These are phyloP conservation scores for Rubia yunnanensis DNA, from an alignment of 257 asterid genomes.

Conservation along the genomic window DNA sequence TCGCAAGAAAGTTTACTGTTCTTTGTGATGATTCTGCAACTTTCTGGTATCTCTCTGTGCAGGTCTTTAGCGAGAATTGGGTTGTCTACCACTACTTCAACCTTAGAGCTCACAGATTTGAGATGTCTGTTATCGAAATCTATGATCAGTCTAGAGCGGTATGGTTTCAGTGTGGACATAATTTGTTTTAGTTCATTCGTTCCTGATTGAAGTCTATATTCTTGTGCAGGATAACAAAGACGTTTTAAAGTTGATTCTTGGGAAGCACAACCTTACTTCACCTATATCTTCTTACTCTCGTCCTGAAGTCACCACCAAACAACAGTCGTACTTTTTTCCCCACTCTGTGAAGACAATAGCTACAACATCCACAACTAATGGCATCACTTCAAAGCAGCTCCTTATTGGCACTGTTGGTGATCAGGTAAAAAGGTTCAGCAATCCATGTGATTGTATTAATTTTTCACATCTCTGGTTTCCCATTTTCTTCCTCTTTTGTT, in stretches of 20 bases:
- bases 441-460: conserved; percentile 4
- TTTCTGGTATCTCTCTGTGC: conserved; percentile 13
- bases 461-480: conserved; percentile 6
- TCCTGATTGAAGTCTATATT: conserved; percentile 13
- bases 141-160: conserved; percentile 98
- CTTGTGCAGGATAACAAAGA: conserved; percentile 84
- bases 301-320: conserved; percentile 72
- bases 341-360: conserved; percentile 77
- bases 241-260: conserved; percentile 75
- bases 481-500: not conserved
- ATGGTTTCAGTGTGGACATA: conserved; percentile 20
- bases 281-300: conserved; percentile 87
- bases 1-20: not conserved
- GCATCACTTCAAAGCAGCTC: conserved; percentile 92
- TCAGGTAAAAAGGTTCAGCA: conserved; percentile 47
- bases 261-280: conserved; percentile 83
- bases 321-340: conserved; percentile 80
- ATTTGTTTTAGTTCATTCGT: not conserved
- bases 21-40: not conserved
- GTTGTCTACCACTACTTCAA: conserved; percentile 96
- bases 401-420: conserved; percentile 92
- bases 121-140: conserved; percentile 97
- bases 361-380: conserved; percentile 88
- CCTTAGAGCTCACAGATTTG: conserved; percentile 91
- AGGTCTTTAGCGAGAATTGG: conserved; percentile 99